These are phyloP conservation scores for Gamarada debralockiae DNA, from an alignment of 495 filamentous ascomycete species.

Conservation along the genomic window DNA sequence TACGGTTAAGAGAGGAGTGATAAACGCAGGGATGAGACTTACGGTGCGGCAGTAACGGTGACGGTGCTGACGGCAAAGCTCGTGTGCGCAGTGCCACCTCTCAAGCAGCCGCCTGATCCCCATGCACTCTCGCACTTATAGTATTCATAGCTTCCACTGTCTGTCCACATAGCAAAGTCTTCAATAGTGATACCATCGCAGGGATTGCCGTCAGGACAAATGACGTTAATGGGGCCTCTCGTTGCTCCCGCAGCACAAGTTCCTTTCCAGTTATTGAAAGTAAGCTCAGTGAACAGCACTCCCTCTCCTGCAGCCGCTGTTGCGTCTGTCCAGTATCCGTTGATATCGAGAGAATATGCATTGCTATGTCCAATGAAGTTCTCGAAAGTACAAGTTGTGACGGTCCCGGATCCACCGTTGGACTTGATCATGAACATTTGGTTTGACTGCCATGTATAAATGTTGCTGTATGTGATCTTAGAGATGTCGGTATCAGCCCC, in stretches of 20 bases:
- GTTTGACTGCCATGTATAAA: slow-evolving; percentile 49
- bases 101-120: slow-evolving; percentile 40
- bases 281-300: slow-evolving; percentile 45
- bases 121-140: slow-evolving; percentile 48
- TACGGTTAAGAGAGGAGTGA: neutral
- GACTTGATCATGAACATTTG: slow-evolving; percentile 58
- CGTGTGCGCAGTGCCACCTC: slow-evolving; percentile 10
- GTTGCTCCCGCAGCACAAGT: slow-evolving; percentile 42
- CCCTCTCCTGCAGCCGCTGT: slow-evolving; percentile 34
- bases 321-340: slow-evolving; percentile 47
- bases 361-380: slow-evolving; percentile 49
- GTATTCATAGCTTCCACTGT: slow-evolving; percentile 39
- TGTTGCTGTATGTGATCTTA: slow-evolving; percentile 41
- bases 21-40: neutral
- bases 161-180: slow-evolving; percentile 56
- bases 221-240: slow-evolving; percentile 46
- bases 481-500: slow-evolving; percentile 32
- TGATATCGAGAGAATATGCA: slow-evolving; percentile 42
- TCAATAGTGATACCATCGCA: slow-evolving; percentile 47
- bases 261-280: slow-evolving; percentile 52
- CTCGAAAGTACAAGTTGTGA: slow-evolving; percentile 43
- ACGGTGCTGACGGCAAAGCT: neutral
- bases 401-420: slow-evolving; percentile 38
- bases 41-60: slow-evolving; percentile 1
- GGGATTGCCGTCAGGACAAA: slow-evolving; percentile 40